These are phyloP conservation scores for Talaromyces rugulosus DNA, from an alignment of 2,329 filamentous ascomycete species.

Conservation along the genomic window DNA sequence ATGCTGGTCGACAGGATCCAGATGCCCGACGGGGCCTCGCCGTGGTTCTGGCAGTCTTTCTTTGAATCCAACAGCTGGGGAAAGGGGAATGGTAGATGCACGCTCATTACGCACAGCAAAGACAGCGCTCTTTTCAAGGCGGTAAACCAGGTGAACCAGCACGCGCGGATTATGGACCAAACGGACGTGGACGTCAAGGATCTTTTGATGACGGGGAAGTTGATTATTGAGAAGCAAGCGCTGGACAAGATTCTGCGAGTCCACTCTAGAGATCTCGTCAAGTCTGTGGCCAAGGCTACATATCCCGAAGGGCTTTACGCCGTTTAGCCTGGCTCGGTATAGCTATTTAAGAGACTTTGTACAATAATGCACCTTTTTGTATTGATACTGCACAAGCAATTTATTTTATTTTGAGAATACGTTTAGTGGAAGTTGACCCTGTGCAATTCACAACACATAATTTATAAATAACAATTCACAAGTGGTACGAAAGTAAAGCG, in stretches of 20 bases:
- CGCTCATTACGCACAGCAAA: conserved; percentile 65
- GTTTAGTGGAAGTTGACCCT: neutral
- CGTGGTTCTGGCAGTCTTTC: conserved; percentile 63
- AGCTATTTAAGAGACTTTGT: neutral
- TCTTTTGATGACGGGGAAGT: conserved; percentile 73
- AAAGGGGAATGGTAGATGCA: conserved; percentile 61
- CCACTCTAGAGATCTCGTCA: conserved; percentile 51
- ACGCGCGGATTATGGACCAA: conserved; percentile 66
- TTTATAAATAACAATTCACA: too few relatives aligned
- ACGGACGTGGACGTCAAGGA: conserved; percentile 95
- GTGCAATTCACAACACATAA: neutral
- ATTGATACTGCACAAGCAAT: neutral
- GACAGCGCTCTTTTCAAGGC: conserved; percentile 63
- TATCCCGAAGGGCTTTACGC: conserved; percentile 8
- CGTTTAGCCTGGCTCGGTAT: conserved; percentile 9
- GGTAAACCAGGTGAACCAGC: conserved; percentile 59
- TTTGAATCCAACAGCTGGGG: conserved; percentile 69
- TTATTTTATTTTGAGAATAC: neutral
- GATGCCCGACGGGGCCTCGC: conserved; percentile 49
- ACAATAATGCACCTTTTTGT: neutral
- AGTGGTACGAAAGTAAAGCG: too few relatives aligned
- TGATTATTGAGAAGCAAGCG: conserved; percentile 81
- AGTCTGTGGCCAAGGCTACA: conserved; percentile 28
- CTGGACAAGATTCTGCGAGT: conserved; percentile 68
- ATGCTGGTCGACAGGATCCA: conserved; percentile 76